Evolutionary conservation across 2,329 filamentous ascomycete species (phyloP).

Genomic region (Thielaviopsis euricoi): DNA sequence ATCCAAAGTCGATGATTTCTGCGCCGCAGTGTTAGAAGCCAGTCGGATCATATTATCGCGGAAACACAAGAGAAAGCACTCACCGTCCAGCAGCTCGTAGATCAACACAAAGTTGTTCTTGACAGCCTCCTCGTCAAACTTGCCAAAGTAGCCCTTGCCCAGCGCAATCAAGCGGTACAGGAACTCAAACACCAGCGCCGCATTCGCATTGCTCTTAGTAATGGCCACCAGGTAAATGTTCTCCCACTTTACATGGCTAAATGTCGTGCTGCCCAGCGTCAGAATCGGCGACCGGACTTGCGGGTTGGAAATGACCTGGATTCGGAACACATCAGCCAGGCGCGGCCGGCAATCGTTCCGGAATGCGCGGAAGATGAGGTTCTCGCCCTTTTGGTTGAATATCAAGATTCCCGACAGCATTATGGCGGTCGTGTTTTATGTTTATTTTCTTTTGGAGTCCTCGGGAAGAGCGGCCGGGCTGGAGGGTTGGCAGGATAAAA

Average conservation of each 20-base stretch:
- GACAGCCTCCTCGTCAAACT: constrained; percentile 97
- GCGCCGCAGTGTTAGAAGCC: neutral
- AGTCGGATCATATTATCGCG: neutral
- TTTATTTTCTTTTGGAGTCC: neutral
- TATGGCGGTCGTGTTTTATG: no score
- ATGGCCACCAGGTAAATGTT: constrained; percentile 97
- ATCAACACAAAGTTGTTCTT: constrained; percentile 99
- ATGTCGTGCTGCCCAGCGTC: constrained; percentile 92
- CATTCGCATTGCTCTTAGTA: constrained; percentile 98
- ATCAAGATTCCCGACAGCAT: constrained; percentile 97
- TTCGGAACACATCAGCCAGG: constrained; percentile 96
- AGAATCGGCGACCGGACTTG: constrained; percentile 95
- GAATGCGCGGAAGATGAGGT: constrained; percentile 97
- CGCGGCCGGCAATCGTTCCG: constrained; percentile 95
- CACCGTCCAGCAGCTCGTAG: constrained; percentile 89
- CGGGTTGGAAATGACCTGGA: constrained; percentile 96
- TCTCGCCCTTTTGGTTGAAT: constrained; percentile 99
- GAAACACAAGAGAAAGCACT: constrained; percentile 14
- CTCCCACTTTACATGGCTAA: constrained; percentile 98
- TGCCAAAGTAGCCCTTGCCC: constrained; percentile 92
- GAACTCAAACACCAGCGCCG: constrained; percentile 94
- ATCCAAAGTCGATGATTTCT: constrained; percentile 98
- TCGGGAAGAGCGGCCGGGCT: neutral
- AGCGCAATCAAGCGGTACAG: constrained; percentile 80
- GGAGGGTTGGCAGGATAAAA: no score